These are phyloP conservation scores for Nakazawaea ernobii DNA, from an alignment of 805 yeast genomes.

Conservation along the genomic window DNA sequence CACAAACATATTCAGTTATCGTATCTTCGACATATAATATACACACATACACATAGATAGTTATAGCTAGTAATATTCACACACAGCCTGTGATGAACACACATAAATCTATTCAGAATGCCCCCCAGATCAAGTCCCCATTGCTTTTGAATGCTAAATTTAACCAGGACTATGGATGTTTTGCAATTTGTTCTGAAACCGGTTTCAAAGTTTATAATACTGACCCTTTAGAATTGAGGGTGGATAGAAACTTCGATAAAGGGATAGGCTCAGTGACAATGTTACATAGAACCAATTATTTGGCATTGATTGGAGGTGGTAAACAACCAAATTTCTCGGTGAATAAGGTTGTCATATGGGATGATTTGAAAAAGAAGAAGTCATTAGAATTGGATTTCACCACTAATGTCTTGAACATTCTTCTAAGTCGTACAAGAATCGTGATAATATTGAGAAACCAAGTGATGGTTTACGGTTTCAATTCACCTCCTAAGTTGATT, in stretches of 20 bases:
- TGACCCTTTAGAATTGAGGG: conserved; percentile 78
- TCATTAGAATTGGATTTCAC: conserved; percentile 71
- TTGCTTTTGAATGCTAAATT: conserved; percentile 56
- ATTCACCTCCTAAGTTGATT: conserved; percentile 68
- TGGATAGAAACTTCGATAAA: conserved; percentile 45
- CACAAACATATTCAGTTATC: too few species aligned
- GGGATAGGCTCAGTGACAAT: conserved; percentile 77
- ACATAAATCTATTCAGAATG: conserved; percentile 22
- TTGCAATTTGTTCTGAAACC: conserved; percentile 71
- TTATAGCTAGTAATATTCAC: too few species aligned
- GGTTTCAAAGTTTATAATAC: conserved; percentile 86
- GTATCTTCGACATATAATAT: too few species aligned
- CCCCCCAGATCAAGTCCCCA: conserved; percentile 20
- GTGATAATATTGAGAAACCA: conserved; percentile 64
- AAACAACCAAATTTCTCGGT: conserved; percentile 69
- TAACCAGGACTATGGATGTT: conserved; percentile 89
- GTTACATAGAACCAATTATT: conserved; percentile 87
- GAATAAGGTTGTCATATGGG: conserved; percentile 86
- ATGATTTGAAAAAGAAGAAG: conserved; percentile 73
- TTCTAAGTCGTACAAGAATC: conserved; percentile 69
- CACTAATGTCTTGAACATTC: conserved; percentile 68
- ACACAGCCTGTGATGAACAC: conserved; percentile 23
- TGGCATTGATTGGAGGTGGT: conserved; percentile 91
- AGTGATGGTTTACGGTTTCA: conserved; percentile 73
- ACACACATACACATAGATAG: too few species aligned